phyloP scores from a whole-genome alignment of 371 early-diverging fungal species.

The Capillidium rhysosporum region DNA sequence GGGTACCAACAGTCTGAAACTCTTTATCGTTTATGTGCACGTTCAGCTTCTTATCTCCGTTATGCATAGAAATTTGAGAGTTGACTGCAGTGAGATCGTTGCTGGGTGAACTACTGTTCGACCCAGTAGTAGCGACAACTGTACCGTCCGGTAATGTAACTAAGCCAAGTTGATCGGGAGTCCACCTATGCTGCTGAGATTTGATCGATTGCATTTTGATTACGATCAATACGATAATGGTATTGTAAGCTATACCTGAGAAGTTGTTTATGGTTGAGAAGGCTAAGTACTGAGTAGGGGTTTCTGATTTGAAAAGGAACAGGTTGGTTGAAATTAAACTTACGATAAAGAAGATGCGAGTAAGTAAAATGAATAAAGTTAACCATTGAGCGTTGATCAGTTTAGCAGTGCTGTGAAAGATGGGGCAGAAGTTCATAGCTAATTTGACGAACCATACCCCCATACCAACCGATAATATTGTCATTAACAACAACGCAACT shows the following conservation, averaged over 20 bases:
- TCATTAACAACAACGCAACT: background rate
- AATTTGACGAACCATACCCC: background rate
- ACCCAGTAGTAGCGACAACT: background rate
- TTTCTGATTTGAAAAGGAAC: background rate
- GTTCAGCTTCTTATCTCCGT: no score
- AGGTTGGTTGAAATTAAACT: background rate
- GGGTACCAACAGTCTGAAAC: no score
- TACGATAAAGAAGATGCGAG: background rate
- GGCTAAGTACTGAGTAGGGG: background rate
- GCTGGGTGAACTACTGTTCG: no score
- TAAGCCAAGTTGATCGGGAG: background rate
- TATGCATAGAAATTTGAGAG: no score
- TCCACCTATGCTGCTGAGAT: background rate
- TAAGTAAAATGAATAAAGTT: slow-evolving; percentile 12
- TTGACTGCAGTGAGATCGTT: no score
- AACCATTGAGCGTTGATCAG: slow-evolving; percentile 14
- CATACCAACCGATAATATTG: background rate
- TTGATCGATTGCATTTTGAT: background rate
- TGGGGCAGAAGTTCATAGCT: background rate
- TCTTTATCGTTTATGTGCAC: no score
- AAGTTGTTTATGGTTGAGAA: background rate
- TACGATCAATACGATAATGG: background rate
- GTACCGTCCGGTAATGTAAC: background rate
- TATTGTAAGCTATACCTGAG: background rate
- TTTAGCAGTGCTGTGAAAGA: background rate